Base-by-base conservation (phyloP, 148 eudicot species). In the Amaranthus cruentus region DNA sequence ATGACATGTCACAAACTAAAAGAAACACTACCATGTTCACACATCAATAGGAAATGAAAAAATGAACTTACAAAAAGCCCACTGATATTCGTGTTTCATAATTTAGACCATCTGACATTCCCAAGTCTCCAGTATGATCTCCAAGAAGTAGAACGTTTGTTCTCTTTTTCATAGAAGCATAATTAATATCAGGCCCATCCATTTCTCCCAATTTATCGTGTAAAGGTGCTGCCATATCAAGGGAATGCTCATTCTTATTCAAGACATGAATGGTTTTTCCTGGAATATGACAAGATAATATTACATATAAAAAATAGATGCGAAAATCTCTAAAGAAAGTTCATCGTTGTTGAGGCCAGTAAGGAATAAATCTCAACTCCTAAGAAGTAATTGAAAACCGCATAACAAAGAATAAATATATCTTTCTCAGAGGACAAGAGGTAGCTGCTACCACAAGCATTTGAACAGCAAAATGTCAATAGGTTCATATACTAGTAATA, bases 231-330 rank as follows among this genome's bases (percentile, higher is more conserved):
- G 96, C 98, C 98, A 90, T 93, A 82, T 93, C 92, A 68, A 93
- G 88, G 68, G 98, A 96, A 82, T 93, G 98, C 78, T 93, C 98
- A 65, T 93, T 93, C 84, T 93, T 93, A 81, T 93, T 93, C 71
- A 93, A 75, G 58, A 88, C 91, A 81, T 93, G 98, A 82, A 93
- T 93, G n/a, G 91, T 88, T 81, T 93, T 93, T 62, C 98, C 98
- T 93, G 86, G 50, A 77, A 71, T 69, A 64, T 70, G 72, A 64
- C 52, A 54, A 38, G 9, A 12, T 9, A 73, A 6, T 38, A 47
- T 68, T 54, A 46, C 47, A 55, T 62, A 62, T 42, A 51, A 56
- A 73, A 42, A 61, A 18, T 18, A 13, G 56, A 44, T 78, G 4
- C 38, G 5, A 55, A 18, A 18, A 10, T 18, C 18, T 28, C 54